Conservation (phyloP, 768 basidiomycete species). For the Polyporus arcularius region DNA sequence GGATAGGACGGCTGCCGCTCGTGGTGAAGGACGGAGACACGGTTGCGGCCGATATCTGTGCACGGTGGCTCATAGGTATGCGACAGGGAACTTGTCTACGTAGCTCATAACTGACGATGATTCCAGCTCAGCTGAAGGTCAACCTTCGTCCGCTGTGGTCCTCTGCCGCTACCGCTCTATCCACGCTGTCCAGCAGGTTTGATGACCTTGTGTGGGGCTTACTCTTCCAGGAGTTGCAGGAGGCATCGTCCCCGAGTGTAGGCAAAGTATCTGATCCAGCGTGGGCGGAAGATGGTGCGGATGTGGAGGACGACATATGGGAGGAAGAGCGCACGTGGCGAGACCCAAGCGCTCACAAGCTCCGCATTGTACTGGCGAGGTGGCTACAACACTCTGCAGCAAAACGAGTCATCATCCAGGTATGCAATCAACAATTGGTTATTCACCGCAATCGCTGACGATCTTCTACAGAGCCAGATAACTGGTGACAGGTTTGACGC, state of each 20-base stretch:
- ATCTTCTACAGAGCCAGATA: constrained; percentile 37
- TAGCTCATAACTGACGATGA: not conserved
- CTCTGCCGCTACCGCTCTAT: constrained; percentile 71
- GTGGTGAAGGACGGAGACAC: constrained; percentile 57
- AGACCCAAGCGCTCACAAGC: constrained; percentile 69
- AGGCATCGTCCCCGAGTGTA: constrained; percentile 22
- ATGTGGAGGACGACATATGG: constrained; percentile 38
- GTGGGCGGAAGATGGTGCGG: constrained; percentile 23
- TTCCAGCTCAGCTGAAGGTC: constrained; percentile 84
- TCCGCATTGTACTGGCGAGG: constrained; percentile 47
- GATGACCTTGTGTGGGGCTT: constrained; percentile 73
- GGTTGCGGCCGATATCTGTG: constrained; percentile 61
- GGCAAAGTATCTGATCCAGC: constrained; percentile 22
- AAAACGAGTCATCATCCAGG: constrained; percentile 36
- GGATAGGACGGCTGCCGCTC: constrained; percentile 71
- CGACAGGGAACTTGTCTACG: constrained; percentile 7
- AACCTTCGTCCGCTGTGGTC: constrained; percentile 91
- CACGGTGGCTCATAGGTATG: constrained; percentile 74
- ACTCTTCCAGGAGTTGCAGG: constrained; percentile 63
- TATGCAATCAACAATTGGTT: constrained; percentile 16
- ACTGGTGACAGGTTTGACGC: constrained; percentile 65
- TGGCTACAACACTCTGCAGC: constrained; percentile 44
- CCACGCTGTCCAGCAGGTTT: constrained; percentile 51
- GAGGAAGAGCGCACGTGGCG: constrained; percentile 79
- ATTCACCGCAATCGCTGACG: not conserved